These are phyloP conservation scores for Lolium rigidum DNA, from an alignment of 176 grass and related monocot species.

Conservation along the genomic window DNA sequence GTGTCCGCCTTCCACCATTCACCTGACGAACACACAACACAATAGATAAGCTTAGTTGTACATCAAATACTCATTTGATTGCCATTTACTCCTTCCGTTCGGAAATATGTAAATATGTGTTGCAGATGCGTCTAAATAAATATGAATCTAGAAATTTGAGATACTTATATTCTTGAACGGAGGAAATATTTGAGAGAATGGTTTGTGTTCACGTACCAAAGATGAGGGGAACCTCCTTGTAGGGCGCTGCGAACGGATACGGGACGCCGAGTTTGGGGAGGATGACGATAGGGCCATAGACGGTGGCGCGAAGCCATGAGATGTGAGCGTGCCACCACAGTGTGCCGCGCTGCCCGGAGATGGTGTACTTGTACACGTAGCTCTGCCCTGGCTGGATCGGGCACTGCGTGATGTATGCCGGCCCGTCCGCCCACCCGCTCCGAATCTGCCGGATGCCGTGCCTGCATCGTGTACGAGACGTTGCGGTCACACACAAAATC, in stretches of 20 bases:
- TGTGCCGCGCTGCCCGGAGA: conserved; percentile 80
- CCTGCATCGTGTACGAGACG: not conserved
- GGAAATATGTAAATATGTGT: too few species aligned
- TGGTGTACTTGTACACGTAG: conserved; percentile 89
- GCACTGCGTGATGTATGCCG: conserved; percentile 88
- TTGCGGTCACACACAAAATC: too few species aligned
- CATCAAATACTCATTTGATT: not conserved
- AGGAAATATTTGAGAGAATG: too few species aligned
- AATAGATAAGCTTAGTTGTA: not conserved
- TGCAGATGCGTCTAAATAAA: too few species aligned
- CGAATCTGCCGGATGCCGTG: conserved; percentile 77
- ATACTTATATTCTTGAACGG: too few species aligned
- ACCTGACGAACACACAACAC: not conserved
- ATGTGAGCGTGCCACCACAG: conserved; percentile 95
- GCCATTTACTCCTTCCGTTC: too few species aligned
- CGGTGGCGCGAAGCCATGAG: conserved; percentile 77
- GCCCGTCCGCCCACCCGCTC: conserved; percentile 86
- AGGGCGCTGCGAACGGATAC: conserved; percentile 68
- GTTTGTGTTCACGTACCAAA: conserved; percentile 46
- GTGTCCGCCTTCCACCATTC: conserved; percentile 85
- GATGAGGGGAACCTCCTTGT: conserved; percentile 71
- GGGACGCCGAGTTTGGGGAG: conserved; percentile 65
- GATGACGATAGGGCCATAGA: conserved; percentile 76
- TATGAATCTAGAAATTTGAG: too few species aligned
- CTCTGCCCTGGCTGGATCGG: conserved; percentile 72